phyloP scores from a whole-genome alignment of 163 green algal species.

The Chlamydomonas reinhardtii region DNA sequence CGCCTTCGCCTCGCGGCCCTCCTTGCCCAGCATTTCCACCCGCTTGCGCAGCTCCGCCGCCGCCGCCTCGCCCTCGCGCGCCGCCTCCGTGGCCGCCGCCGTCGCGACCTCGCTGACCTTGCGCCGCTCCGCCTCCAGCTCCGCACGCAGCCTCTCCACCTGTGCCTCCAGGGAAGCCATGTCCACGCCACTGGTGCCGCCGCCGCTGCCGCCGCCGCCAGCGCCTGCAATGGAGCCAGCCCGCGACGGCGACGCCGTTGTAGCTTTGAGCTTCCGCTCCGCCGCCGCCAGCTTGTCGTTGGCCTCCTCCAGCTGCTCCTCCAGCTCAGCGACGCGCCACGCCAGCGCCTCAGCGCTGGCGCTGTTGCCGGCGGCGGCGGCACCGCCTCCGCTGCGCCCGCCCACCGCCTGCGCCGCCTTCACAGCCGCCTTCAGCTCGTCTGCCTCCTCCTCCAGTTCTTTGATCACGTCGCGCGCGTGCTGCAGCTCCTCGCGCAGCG shows the following conservation, averaged over 20 bases:
- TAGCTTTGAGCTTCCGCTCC: not conserved
- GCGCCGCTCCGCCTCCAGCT: slow-evolving; percentile 9
- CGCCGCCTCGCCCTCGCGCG: not conserved
- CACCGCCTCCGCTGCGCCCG: not conserved
- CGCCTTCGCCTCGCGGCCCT: not conserved
- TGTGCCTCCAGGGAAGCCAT: slow-evolving; percentile 10
- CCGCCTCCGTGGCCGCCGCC: slow-evolving; percentile 15
- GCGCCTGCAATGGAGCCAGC: not conserved
- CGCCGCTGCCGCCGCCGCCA: not conserved
- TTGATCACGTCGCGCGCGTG: slow-evolving; percentile 16
- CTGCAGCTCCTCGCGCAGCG: slow-evolving; percentile 19
- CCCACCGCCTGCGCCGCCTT: not conserved
- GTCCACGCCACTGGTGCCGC: too few species aligned
- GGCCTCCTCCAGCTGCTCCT: slow-evolving; percentile 35
- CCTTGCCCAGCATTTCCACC: not conserved
- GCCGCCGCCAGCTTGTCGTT: slow-evolving; percentile 19
- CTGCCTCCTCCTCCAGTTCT: slow-evolving; percentile 21
- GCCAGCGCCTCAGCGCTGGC: slow-evolving; percentile 30
- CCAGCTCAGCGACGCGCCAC: slow-evolving; percentile 27
- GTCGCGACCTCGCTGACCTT: slow-evolving; percentile 17
- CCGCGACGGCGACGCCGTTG: too few species aligned
- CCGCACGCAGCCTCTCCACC: slow-evolving; percentile 13
- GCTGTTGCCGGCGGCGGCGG: not conserved
- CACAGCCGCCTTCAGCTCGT: not conserved
- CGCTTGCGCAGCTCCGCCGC: not conserved